A percentile compares a stretch with the other conserved stretches of the same genome.
Evolutionary conservation across 2,329 filamentous ascomycete species (phyloP).

Genomic region (Aspergillus intermedius): DNA sequence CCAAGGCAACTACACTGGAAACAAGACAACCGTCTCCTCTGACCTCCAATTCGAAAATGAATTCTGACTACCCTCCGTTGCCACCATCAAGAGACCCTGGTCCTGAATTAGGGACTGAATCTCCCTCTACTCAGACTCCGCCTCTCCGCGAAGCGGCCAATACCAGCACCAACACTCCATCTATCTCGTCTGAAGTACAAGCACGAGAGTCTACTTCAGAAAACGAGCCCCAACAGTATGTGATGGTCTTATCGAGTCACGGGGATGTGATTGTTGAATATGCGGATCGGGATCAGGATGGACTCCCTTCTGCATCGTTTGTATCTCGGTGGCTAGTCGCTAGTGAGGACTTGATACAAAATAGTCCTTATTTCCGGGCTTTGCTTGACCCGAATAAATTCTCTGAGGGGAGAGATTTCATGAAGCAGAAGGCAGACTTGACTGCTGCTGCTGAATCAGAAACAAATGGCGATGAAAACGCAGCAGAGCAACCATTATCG

Average conservation of each 20-base stretch:
- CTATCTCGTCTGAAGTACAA: not conserved
- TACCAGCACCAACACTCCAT: not conserved
- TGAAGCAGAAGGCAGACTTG: constrained; percentile 19
- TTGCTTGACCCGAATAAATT: constrained; percentile 39
- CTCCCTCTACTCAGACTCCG: constrained; percentile 2
- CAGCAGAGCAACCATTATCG: not conserved
- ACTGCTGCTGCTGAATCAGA: not conserved
- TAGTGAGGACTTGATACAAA: constrained; percentile 23
- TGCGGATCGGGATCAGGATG: constrained; percentile 6
- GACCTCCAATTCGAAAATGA: constrained; percentile 11
- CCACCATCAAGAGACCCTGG: constrained; percentile 4
- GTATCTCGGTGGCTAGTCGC: constrained; percentile 27
- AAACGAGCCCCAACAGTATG: not conserved
- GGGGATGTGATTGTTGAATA: constrained; percentile 36
- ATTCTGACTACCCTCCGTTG: constrained; percentile 18
- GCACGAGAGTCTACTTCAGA: not conserved
- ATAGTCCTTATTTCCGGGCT: constrained; percentile 35
- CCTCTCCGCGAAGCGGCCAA: constrained; percentile 1
- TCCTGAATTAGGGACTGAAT: no score
- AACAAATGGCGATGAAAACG: not conserved
- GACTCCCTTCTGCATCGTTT: constrained; percentile 3
- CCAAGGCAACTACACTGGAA: not conserved
- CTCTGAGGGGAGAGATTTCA: constrained; percentile 31
- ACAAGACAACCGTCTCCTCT: not conserved
- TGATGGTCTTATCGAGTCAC: constrained; percentile 18